phyloP scores from a whole-genome alignment of 805 yeast species.

The Zygosaccharomyces kombuchaensis region DNA sequence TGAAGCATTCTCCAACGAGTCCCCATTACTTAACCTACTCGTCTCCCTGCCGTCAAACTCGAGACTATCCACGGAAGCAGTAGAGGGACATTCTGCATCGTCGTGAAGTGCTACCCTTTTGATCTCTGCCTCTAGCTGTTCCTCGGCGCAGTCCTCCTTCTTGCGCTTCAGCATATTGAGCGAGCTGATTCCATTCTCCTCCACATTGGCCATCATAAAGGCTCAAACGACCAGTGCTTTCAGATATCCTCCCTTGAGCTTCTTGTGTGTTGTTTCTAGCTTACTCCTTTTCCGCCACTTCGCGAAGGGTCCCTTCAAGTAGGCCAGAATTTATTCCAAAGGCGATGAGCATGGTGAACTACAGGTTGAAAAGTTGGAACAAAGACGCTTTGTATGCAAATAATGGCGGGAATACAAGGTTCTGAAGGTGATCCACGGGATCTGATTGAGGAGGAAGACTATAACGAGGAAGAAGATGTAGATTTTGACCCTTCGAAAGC shows the following conservation, averaged over 20 bases:
- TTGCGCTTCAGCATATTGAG: slow-evolving; percentile 53
- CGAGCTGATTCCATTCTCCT: slow-evolving; percentile 15
- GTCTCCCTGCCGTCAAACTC: slow-evolving; percentile 4
- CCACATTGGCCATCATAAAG: slow-evolving; percentile 16
- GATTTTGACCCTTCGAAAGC: slow-evolving; percentile 37
- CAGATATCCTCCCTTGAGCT: not conserved
- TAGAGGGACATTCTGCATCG: slow-evolving; percentile 44
- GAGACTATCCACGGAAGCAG: slow-evolving; percentile 3
- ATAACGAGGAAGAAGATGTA: slow-evolving; percentile 38
- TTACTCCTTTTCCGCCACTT: slow-evolving; percentile 8
- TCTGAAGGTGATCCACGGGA: slow-evolving; percentile 3
- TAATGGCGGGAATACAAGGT: not conserved
- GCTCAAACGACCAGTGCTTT: not conserved
- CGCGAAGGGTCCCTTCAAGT: slow-evolving; percentile 2
- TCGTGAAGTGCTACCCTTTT: slow-evolving; percentile 71
- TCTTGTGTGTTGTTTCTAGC: not conserved
- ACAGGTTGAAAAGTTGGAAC: not conserved
- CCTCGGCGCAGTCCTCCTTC: slow-evolving; percentile 52
- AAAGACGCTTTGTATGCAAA: not conserved
- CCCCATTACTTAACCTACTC: slow-evolving; percentile 8
- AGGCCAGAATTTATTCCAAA: not conserved
- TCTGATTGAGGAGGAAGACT: slow-evolving; percentile 27
- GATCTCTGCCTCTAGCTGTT: slow-evolving; percentile 45
- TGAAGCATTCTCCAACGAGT: slow-evolving; percentile 12
- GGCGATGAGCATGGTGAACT: not conserved